Conservation (phyloP, 1,284 basidiomycete species). For the Mycena citricolor region DNA sequence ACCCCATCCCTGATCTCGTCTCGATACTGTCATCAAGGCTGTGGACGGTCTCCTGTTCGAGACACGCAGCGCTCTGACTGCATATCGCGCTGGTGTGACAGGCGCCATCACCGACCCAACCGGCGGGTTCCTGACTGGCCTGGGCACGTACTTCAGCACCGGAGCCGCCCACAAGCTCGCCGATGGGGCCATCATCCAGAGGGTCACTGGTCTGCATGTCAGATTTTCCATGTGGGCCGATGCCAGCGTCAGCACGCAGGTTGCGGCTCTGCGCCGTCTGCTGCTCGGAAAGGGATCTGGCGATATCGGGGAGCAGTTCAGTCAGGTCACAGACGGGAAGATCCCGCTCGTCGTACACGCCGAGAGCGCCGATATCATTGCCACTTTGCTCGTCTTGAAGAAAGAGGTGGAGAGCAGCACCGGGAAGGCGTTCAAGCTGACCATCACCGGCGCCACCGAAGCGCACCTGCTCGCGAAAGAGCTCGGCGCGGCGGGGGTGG, state of each 20-base stretch:
- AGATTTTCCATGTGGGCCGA: conserved; percentile 42
- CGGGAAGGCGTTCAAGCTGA: not conserved
- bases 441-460: conserved; percentile 10
- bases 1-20: conserved; percentile 43
- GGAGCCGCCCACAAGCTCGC: conserved; percentile 64
- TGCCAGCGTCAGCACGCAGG: conserved; percentile 65
- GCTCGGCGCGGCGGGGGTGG: conserved; percentile 7
- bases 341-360: conserved; percentile 10
- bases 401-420: conserved; percentile 3
- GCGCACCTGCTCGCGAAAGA: conserved; percentile 14
- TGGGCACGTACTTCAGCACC: conserved; percentile 66
- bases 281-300: conserved; percentile 42
- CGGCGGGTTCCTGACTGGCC: conserved; percentile 59
- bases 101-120: conserved; percentile 64
- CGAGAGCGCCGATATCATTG: conserved; percentile 13
- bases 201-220: conserved; percentile 73
- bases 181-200: conserved; percentile 66
- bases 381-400: conserved; percentile 8
- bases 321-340: conserved; percentile 38
- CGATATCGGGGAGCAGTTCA: conserved; percentile 45
- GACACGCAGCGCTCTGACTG: conserved; percentile 68
- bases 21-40: conserved; percentile 56
- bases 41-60: conserved; percentile 73
- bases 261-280: conserved; percentile 63
- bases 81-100: conserved; percentile 66